phyloP scores from a whole-genome alignment of 1,139 yeast genomes.

The Schwanniomyces etchellsii region DNA sequence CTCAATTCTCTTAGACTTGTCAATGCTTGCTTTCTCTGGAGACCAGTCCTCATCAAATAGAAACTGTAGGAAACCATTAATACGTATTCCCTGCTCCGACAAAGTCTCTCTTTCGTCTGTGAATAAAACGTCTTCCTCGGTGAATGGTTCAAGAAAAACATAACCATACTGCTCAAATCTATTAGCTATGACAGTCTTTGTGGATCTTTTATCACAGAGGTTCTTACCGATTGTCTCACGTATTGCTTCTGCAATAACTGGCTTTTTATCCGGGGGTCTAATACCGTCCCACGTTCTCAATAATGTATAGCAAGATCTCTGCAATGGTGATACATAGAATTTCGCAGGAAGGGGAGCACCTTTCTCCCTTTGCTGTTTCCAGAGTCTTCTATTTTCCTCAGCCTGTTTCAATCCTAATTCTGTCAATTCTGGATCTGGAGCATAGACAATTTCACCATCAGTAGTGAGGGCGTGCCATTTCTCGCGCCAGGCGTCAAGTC shows the following conservation, averaged over 20 bases:
- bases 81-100: constrained; percentile 42
- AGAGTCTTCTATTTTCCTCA: constrained; percentile 37
- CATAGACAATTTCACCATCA: constrained; percentile 55
- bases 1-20: constrained; percentile 15
- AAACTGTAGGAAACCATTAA: constrained; percentile 40
- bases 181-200: constrained; percentile 34
- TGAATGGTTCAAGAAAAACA: constrained; percentile 38
- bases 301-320: constrained; percentile 58
- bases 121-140: constrained; percentile 43
- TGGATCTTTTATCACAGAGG: constrained; percentile 56
- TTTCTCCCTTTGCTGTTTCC: constrained; percentile 39
- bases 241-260: constrained; percentile 52
- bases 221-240: constrained; percentile 71
- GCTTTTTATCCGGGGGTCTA: constrained; percentile 15
- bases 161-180: constrained; percentile 34
- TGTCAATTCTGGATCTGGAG: constrained; percentile 66
- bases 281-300: constrained; percentile 49
- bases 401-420: constrained; percentile 48
- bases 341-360: constrained; percentile 54
- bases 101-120: constrained; percentile 45
- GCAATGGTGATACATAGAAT: constrained; percentile 62
- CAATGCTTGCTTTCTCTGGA: constrained; percentile 11
- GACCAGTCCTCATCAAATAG: constrained; percentile 34
- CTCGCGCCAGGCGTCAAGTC: constrained; percentile 52
- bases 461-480: constrained; percentile 52